Evolutionary conservation across 495 filamentous ascomycete species (phyloP).

Genomic region (Glonium stellatum): DNA sequence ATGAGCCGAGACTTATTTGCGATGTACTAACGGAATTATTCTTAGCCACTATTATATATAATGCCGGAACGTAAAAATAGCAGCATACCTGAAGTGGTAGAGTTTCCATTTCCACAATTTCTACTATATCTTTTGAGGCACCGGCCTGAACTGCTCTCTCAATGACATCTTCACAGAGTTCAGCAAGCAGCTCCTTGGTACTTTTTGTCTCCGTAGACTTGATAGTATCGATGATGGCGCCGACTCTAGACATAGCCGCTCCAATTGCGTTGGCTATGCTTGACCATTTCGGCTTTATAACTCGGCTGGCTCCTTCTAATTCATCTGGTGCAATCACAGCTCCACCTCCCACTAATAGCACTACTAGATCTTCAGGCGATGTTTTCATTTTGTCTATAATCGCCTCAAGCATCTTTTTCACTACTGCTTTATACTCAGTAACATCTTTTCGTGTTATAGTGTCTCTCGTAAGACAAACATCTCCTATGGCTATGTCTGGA

Average conservation of each 20-base stretch:
- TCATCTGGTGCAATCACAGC: slow-evolving; percentile 27
- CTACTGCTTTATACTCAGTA: slow-evolving; percentile 32
- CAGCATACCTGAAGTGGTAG: slow-evolving; percentile 32
- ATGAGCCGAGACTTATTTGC: slow-evolving; percentile 46
- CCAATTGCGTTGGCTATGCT: slow-evolving; percentile 52
- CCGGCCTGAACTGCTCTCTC: slow-evolving; percentile 42
- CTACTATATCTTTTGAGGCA: slow-evolving; percentile 36
- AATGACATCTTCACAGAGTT: slow-evolving; percentile 31
- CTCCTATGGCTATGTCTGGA: slow-evolving; percentile 36
- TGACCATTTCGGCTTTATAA: slow-evolving; percentile 29
- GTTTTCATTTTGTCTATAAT: slow-evolving; percentile 48
- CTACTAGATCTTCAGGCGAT: slow-evolving; percentile 41
- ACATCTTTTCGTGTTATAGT: slow-evolving; percentile 26
- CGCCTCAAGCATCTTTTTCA: slow-evolving; percentile 39
- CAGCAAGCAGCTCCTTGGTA: slow-evolving; percentile 29
- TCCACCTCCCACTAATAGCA: slow-evolving; percentile 42
- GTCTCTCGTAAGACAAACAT: slow-evolving; percentile 28
- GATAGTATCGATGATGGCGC: slow-evolving; percentile 44
- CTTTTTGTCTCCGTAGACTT: slow-evolving; percentile 38
- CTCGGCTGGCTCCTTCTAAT: slow-evolving; percentile 25
- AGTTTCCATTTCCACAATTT: slow-evolving; percentile 42
- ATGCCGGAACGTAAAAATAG: no score
- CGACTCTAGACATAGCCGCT: slow-evolving; percentile 52
- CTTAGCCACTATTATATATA: no score
- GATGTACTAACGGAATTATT: slow-evolving; percentile 31